A percentile compares a stretch with the other conserved stretches of the same genome.
Conservation (phyloP, 257 asterid genomes). For the Scutellaria barbata region DNA sequence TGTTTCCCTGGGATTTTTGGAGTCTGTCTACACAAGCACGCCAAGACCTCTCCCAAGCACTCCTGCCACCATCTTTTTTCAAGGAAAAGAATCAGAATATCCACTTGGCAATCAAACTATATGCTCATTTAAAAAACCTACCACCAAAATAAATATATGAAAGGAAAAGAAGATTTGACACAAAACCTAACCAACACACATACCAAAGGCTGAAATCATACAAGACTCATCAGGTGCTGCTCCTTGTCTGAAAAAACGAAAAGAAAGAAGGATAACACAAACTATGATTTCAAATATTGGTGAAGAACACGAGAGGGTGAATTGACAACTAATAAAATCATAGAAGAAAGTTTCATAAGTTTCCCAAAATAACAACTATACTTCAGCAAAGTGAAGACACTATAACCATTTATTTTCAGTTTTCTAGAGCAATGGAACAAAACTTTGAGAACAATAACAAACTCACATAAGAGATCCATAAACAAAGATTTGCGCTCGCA, state of each 20-base stretch:
- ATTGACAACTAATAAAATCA: slow-evolving; percentile 15
- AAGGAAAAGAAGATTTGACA: slow-evolving; percentile 15
- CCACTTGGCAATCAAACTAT: slow-evolving; percentile 29
- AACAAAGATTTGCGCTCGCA: slow-evolving; percentile 96
- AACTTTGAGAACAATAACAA: slow-evolving; percentile 15
- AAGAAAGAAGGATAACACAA: not conserved
- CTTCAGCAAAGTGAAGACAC: not conserved
- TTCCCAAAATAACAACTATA: not conserved
- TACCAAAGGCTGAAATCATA: slow-evolving; percentile 95
- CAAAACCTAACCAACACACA: slow-evolving; percentile 46
- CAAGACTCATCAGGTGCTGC: slow-evolving; percentile 94
- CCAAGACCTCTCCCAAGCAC: slow-evolving; percentile 90
- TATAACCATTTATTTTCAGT: not conserved
- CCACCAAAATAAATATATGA: slow-evolving; percentile 7
- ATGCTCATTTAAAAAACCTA: slow-evolving; percentile 9
- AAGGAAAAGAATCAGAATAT: slow-evolving; percentile 1
- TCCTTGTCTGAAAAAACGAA: slow-evolving; percentile 80
- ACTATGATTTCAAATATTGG: slow-evolving; percentile 30
- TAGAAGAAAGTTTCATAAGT: not conserved
- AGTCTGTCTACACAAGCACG: slow-evolving; percentile 75
- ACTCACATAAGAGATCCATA: slow-evolving; percentile 99
- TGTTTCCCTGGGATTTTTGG: slow-evolving; percentile 56
- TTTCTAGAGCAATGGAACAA: slow-evolving; percentile 1
- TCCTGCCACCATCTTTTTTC: slow-evolving; percentile 77
- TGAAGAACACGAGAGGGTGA: slow-evolving; percentile 17